Conservation (phyloP, 176 grass and related monocot species). For the Ensete ventricosum region DNA sequence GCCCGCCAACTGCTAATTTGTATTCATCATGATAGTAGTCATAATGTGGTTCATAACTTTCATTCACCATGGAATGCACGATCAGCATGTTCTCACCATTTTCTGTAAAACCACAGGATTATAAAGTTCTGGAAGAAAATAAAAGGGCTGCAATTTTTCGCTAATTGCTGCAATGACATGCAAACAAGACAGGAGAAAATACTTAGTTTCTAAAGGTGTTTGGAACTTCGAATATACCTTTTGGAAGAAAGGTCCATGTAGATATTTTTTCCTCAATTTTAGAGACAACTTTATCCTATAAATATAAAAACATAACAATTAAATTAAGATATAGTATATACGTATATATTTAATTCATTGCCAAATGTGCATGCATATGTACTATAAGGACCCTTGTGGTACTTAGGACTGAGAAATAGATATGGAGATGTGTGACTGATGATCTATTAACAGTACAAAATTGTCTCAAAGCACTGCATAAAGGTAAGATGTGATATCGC, state of each 20-base stretch:
- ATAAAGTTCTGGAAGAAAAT: neutral
- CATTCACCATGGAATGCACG: constrained; percentile 29
- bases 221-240: constrained; percentile 34
- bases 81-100: constrained; percentile 55
- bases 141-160: neutral
- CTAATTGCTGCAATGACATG: neutral
- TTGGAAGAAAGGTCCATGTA: constrained; percentile 82
- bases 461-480: neutral
- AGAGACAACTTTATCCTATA: constrained; percentile 50
- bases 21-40: constrained; percentile 32
- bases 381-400: neutral
- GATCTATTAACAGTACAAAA: neutral
- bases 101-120: constrained; percentile 35
- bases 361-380: neutral
- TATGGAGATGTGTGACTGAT: neutral
- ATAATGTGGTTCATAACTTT: constrained; percentile 36
- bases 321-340: constrained; percentile 3
- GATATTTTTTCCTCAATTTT: constrained; percentile 84
- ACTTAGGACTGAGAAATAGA: neutral
- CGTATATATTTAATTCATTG: constrained; percentile 11
- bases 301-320: constrained; percentile 18
- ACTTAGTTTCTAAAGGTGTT: neutral
- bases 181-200: neutral
- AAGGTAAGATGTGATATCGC: neutral
- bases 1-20: constrained; percentile 20